phyloP scores from a whole-genome alignment of 2,329 filamentous ascomycete genomes.

The Pleomassaria siparia region DNA sequence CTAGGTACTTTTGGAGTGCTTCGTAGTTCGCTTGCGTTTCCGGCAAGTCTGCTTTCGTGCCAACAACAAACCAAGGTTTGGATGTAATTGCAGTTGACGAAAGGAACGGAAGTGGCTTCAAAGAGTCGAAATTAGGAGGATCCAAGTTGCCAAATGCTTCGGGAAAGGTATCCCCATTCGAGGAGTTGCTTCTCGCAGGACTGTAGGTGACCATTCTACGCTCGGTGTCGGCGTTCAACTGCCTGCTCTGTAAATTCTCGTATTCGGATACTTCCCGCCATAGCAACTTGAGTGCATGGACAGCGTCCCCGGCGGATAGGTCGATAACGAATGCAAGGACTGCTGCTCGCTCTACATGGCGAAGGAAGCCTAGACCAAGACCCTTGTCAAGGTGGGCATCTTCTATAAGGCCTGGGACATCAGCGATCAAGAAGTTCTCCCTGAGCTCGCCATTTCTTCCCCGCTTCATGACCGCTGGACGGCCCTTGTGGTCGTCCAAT shows the following conservation, averaged over 20 bases:
- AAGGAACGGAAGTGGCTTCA: constrained; percentile 48
- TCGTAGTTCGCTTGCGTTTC: constrained; percentile 77
- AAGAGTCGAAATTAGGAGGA: constrained; percentile 24
- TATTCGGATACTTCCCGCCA: constrained; percentile 93
- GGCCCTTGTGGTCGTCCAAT: constrained; percentile 80
- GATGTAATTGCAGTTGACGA: constrained; percentile 73
- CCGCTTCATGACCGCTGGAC: constrained; percentile 58
- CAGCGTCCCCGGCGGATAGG: constrained; percentile 75
- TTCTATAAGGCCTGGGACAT: constrained; percentile 92
- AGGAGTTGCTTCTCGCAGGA: constrained; percentile 19
- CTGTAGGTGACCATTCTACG: constrained; percentile 61
- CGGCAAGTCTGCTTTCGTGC: constrained; percentile 85
- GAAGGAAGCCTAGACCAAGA: constrained; percentile 85
- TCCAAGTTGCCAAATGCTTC: constrained; percentile 21
- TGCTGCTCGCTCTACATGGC: constrained; percentile 90
- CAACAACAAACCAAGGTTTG: constrained; percentile 96
- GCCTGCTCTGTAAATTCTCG: constrained; percentile 74
- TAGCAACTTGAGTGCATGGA: constrained; percentile 74
- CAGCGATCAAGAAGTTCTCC: constrained; percentile 87
- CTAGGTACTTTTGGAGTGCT: constrained; percentile 69
- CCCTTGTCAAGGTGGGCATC: constrained; percentile 91
- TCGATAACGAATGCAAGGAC: constrained; percentile 95
- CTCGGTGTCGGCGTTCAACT: constrained; percentile 65
- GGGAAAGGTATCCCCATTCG: constrained; percentile 17
- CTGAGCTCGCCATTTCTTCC: constrained; percentile 56